phyloP scores from a whole-genome alignment of 371 early-diverging fungal species.

The Smittium mucronatum region DNA sequence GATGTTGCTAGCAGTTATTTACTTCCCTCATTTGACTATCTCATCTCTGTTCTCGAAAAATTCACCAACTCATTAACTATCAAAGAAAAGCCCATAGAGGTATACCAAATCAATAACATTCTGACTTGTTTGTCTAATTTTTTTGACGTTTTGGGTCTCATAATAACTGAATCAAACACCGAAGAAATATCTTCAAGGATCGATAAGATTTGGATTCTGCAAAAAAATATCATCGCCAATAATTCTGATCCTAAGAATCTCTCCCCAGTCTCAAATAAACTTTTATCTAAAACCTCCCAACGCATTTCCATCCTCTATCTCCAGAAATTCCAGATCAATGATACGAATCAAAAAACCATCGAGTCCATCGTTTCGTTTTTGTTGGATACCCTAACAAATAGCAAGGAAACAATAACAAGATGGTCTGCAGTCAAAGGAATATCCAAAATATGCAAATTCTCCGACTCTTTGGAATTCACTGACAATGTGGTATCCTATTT shows the following conservation, averaged over 20 bases:
- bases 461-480: conserved; percentile 48
- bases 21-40: background rate
- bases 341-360: background rate
- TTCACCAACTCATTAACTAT: background rate
- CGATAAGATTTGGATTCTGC: background rate
- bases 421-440: conserved; percentile 91
- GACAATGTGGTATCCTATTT: background rate
- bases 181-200: background rate
- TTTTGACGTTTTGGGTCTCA: background rate
- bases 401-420: conserved; percentile 81
- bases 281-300: background rate
- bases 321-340: background rate
- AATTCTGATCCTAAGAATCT: background rate
- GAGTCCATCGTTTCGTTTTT: background rate
- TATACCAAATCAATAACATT: background rate
- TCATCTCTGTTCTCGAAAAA: background rate
- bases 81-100: background rate
- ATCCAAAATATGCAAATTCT: background rate
- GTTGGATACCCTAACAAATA: background rate
- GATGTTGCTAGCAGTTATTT: background rate
- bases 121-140: background rate
- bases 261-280: background rate
- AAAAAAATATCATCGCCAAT: background rate
- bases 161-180: background rate
- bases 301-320: background rate